These are phyloP conservation scores for Xylaria castorea DNA, from an alignment of 495 filamentous ascomycete species.

Conservation along the genomic window DNA sequence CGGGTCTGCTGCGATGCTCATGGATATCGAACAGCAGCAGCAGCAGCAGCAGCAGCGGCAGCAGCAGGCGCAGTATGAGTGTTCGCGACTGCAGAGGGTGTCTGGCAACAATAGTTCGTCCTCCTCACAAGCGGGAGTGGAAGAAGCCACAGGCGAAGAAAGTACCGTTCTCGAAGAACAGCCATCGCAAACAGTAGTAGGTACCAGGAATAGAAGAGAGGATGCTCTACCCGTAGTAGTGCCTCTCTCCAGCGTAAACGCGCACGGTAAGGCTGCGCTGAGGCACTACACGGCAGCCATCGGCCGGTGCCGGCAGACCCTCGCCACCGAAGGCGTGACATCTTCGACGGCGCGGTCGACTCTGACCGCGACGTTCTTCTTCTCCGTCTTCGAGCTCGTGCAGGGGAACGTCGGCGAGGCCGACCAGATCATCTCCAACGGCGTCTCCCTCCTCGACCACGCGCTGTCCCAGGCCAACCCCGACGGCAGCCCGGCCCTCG, in stretches of 20 bases:
- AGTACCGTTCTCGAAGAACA: background rate
- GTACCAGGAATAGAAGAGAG: background rate
- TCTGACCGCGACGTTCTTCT: conserved; percentile 30
- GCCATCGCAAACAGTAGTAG: background rate
- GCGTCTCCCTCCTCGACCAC: conserved; percentile 30
- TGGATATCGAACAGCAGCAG: conserved; percentile 27
- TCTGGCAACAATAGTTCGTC: background rate
- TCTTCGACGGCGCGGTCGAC: conserved; percentile 24
- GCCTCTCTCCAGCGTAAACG: conserved; percentile 9
- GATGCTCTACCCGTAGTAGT: conserved; percentile 12
- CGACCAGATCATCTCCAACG: conserved; percentile 33
- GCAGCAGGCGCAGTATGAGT: conserved; percentile 10
- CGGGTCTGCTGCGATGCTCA: conserved; percentile 30
- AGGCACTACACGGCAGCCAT: conserved; percentile 40
- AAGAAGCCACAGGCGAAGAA: background rate
- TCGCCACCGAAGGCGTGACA: conserved; percentile 26
- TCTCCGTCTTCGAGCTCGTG: conserved; percentile 41
- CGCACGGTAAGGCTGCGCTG: conserved; percentile 32
- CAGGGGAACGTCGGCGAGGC: conserved; percentile 40
- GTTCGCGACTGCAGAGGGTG: background rate
- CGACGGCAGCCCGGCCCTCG: conserved; percentile 9
- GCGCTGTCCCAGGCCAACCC: conserved; percentile 16
- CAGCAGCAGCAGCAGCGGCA: too few relatives aligned
- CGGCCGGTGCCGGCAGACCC: conserved; percentile 32
- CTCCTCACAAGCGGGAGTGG: background rate